Evolutionary conservation across 2,329 filamentous ascomycete genomes (phyloP), one percentile per base, ranked within the genome.

Genomic region (Trichoderma sp.): DNA sequence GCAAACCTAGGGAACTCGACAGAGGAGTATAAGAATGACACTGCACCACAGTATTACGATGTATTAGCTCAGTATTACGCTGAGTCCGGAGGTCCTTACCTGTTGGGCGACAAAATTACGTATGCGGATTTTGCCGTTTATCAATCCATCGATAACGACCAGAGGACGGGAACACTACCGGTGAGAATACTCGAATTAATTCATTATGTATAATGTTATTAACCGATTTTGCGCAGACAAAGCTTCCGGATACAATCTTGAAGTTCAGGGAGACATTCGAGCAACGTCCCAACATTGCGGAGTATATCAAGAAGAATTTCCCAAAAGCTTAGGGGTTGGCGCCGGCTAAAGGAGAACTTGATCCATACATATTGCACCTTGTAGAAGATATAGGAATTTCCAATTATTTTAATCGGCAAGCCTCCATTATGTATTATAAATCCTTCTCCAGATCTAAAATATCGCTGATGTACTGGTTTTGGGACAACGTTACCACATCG

Each of bases 241-340:
- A 50, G 8, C 18, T 50, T 50, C 45, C 45, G 8, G 18, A 50
- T n/a, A 5, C 45, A n/a, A 50, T 50, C 45, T 21, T 1, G 0
- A 50, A 64, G 7, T 71, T 75, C 11, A 45, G 24, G 29, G 27
- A 65, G 33, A 62, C 67, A 14, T 71, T 75, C 24, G 66, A 75
- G 38, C 66, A 62, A n/a, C 74, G 74, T 5, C 66, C 65, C 7
- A 75, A 75, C n/a, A 71, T 75, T 41, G 56, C 74, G 35, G 24
- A 63, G n/a, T 75, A 71, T 56, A 71, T 75, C 66, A 71, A 71
- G 6, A 62, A 73, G n/a, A 64, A 65, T 14, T 27, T 7, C 7
- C 67, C 50, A 14, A 59, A 60, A 16, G 29, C 27, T 31, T 71
- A 41, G 4, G 41, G 18, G 3, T 45, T 45, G 1, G 3, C n/a